Base-by-base conservation (phyloP, 768 basidiomycete species). In the Multifurca ochricompacta region DNA sequence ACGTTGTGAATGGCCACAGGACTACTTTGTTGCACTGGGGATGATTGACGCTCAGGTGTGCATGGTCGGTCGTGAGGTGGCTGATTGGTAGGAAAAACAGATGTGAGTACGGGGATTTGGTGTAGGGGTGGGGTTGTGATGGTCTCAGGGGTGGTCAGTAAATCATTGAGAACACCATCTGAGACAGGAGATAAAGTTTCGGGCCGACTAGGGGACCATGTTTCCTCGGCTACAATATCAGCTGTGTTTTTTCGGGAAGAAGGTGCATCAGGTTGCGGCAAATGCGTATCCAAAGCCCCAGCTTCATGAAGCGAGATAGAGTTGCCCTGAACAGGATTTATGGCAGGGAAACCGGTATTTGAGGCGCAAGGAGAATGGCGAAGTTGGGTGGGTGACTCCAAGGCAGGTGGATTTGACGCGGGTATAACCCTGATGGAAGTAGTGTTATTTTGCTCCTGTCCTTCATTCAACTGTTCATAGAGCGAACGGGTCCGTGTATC, bases 131-230 rank as follows among this genome's bases (percentile, higher is more conserved):
- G 16, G 10, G 40, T 23, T 27, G 48, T 18, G 34, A 31, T 28
- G 8, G 35, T 13, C 30, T 53, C 56, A 23, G 43, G 32, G 3
- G 45, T 23, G 16, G 51, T 34, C 13, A 52, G 41, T 32, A 56
- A 46, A 44, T 56, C 52, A 6, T 51, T 16, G 30, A 79, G 70
- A 35, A 75, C 59, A 48, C 64, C 65, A 35, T 69, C 68, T 39
- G 85, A 84, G 13, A 73, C 70, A 2, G 83, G 82, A n/a, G 83
- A 84, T 35, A 84, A 66, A 18, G 81, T 81, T 14, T 75, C 73
- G 25, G 81, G 65, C 64, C n/a, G 55, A 19, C 32, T 16, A 41
- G 40, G 25, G 14, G 30, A 21, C 5, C 28, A 45, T 28, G 48
- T 14, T 9, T 23, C 14, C 34, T 31, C 27, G 23, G 41, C 14